phyloP scores from a whole-genome alignment of 1,139 yeast species.

The Hemisphaericaspora xylanilytica region DNA sequence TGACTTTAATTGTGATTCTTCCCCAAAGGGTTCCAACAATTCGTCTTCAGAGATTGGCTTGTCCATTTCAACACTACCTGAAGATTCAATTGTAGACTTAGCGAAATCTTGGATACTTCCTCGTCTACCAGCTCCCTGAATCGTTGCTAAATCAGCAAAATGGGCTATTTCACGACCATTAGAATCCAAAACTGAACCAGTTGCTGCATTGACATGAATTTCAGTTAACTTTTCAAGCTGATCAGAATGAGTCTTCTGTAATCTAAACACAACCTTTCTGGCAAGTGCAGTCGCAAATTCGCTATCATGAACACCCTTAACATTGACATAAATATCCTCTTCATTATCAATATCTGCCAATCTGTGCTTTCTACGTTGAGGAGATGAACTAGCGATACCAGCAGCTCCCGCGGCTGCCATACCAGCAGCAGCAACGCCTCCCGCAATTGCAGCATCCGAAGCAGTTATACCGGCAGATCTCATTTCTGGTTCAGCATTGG shows the following conservation, averaged over 20 bases:
- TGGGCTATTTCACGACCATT: conserved; percentile 19
- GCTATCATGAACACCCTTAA: conserved; percentile 30
- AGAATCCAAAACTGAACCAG: conserved; percentile 35
- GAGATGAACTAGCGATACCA: conserved; percentile 1
- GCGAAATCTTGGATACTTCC: conserved; percentile 2
- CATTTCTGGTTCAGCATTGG: neutral
- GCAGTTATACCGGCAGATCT: too few species aligned
- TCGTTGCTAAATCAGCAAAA: conserved; percentile 12
- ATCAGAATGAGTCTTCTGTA: conserved; percentile 26
- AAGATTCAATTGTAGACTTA: neutral
- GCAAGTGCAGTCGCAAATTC: conserved; percentile 30
- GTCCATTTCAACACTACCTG: neutral
- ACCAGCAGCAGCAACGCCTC: conserved; percentile 11
- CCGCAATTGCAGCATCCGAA: too few species aligned
- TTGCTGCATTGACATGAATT: conserved; percentile 29
- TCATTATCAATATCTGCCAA: conserved; percentile 3
- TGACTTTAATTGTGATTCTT: neutral
- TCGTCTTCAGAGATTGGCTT: too few species aligned
- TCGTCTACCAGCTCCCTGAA: conserved; percentile 1
- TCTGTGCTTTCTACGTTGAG: neutral
- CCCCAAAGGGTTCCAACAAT: too few species aligned
- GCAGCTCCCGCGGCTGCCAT: conserved; percentile 9
- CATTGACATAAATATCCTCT: conserved; percentile 25
- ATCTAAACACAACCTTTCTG: conserved; percentile 26
- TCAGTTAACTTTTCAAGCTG: conserved; percentile 24